Evolutionary conservation across 352 stramenopile genomes (phyloP).

Genomic region (Saprolegnia parasitica): DNA sequence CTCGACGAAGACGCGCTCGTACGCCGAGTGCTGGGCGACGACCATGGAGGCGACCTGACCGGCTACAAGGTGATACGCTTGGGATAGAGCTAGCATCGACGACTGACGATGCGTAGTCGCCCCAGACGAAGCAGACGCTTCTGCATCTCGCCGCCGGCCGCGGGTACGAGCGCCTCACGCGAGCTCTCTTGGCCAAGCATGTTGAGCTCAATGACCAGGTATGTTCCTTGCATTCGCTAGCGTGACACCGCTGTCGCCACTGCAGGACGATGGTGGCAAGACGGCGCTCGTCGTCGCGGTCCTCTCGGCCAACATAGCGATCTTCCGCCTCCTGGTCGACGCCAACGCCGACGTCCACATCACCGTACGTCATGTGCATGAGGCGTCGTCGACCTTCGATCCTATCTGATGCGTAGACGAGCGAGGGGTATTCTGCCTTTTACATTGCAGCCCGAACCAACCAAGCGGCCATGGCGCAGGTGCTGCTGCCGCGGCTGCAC

Average conservation of each 20-base stretch:
- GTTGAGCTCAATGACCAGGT: slow-evolving; percentile 18
- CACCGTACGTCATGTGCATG: slow-evolving; percentile 3
- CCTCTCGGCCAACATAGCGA: slow-evolving; percentile 1
- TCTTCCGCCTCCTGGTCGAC: slow-evolving; percentile 13
- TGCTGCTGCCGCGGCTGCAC: slow-evolving; percentile 10
- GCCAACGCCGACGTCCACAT: slow-evolving; percentile 13
- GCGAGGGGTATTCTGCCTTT: slow-evolving; percentile 19
- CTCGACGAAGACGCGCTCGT: neutral
- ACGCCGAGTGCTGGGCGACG: neutral
- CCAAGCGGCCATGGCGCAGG: neutral
- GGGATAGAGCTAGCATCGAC: neutral
- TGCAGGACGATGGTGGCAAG: slow-evolving; percentile 17
- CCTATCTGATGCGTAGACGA: neutral
- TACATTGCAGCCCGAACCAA: slow-evolving; percentile 6
- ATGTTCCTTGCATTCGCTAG: neutral
- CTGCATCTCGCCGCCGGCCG: slow-evolving; percentile 17
- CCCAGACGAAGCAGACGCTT: slow-evolving; percentile 2
- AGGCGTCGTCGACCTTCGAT: neutral
- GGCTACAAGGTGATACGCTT: neutral
- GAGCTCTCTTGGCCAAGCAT: neutral
- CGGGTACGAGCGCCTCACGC: neutral
- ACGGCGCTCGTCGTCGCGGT: slow-evolving; percentile 23
- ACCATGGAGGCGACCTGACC: neutral
- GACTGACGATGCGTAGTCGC: neutral
- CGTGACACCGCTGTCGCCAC: neutral